phyloP scores from a whole-genome alignment of 169 alveolate genomes.

The Plasmodium relictum region DNA sequence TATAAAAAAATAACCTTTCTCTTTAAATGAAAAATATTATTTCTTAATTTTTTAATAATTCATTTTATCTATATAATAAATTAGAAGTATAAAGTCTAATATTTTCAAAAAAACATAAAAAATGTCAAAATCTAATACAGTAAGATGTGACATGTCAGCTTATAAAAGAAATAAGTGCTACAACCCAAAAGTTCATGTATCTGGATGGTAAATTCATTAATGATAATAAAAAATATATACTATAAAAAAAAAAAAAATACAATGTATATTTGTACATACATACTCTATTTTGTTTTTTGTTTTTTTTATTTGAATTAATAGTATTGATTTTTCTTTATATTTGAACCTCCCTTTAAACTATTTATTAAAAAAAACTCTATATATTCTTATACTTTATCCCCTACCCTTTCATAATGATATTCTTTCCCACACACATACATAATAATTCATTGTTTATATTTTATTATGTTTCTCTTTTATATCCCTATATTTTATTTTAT shows the following conservation, averaged over 20 bases:
- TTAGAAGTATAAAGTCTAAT: too few relatives aligned
- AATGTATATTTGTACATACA: not conserved
- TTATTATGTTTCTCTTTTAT: not conserved
- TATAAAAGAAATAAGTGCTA: conserved; percentile 23
- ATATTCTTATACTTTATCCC: not conserved
- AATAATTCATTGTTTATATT: not conserved
- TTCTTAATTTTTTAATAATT: too few relatives aligned
- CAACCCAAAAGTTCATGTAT: conserved; percentile 76
- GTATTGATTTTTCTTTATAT: not conserved
- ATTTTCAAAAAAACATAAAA: not conserved
- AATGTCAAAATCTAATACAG: conserved; percentile 27
- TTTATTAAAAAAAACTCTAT: not conserved
- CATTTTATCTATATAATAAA: too few relatives aligned
- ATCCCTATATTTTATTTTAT: not conserved
- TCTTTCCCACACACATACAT: not conserved
- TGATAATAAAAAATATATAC: too few relatives aligned
- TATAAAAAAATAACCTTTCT: too few relatives aligned
- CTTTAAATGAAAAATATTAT: too few relatives aligned
- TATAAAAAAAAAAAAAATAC: not conserved
- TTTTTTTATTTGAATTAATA: not conserved
- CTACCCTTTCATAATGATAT: too few relatives aligned
- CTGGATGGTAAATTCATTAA: conserved; percentile 50
- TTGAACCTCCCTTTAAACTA: too few relatives aligned
- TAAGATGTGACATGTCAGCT: conserved; percentile 1
- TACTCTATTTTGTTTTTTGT: not conserved